Base-by-base conservation (phyloP, 805 yeast genomes). In the Trichomonascus vanleenenianus region DNA sequence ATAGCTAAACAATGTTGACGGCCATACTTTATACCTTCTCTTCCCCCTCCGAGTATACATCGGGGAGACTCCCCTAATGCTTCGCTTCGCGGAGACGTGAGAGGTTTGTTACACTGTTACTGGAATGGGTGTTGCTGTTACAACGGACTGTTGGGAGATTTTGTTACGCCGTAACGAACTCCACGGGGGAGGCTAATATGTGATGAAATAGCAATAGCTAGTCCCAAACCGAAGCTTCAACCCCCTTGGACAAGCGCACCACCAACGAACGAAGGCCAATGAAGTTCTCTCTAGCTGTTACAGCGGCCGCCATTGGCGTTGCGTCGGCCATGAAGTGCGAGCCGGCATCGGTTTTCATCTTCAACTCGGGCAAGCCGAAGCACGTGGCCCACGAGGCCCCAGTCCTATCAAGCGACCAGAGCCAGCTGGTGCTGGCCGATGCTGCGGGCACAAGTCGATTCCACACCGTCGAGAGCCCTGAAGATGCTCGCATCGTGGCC, bases 361-460 rank as follows among this genome's bases (percentile, higher is more conserved):
- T 22, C 33, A 27, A 27, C 30, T 12, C 19, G 7, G 15, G 20
- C 40, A 9, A n/a, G 30, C 33, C n/a, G 27, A 31, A 27, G 18
- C 36, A 22, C 25, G 10, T 16, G 32, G 22, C 40, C 12, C 11
- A 15, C 15, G 40, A 37, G 3, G 19, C 33, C n/a, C 43, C 53
- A 18, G 32, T 27, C 12, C 42, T 51, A 14, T 39, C 27, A 11
- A 22, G 34, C 12, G 47, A 46, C 15, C 56, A 51, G 40, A 41
- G 47, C 38, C 52, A 53, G 45, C 40, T 50, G n/a, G 54, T 52
- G 11, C 41, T 53, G 30, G 50, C 54, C 8, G 53, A 53, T 27
- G 43, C 52, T 31, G 47, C 44, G 4, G 54, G 54, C 4, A 42
- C 50, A 6, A 30, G 46, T 30, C 16, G 34, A 14, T 31, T 44